These are phyloP conservation scores for Thelephora ganbajun DNA, from an alignment of 768 basidiomycete genomes.

Conservation along the genomic window DNA sequence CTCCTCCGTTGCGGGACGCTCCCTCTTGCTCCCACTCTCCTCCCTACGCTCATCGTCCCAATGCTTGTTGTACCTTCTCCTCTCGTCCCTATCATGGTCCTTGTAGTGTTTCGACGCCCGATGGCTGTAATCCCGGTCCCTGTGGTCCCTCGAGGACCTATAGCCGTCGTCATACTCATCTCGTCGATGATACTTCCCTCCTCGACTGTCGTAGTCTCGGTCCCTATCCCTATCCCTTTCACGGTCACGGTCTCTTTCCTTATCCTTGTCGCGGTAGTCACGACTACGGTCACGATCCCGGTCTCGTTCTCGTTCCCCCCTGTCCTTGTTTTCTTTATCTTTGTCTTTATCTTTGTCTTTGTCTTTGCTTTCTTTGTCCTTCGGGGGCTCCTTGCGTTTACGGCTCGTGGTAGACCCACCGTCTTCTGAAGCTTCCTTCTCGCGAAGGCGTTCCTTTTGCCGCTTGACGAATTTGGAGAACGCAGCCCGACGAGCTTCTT, in stretches of 20 bases:
- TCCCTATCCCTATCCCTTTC: slow-evolving; percentile 23
- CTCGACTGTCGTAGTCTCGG: slow-evolving; percentile 22
- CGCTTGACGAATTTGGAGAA: slow-evolving; percentile 82
- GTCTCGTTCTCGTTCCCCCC: slow-evolving; percentile 21
- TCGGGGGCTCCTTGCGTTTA: slow-evolving; percentile 59
- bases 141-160: slow-evolving; percentile 16
- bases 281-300: slow-evolving; percentile 15
- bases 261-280: slow-evolving; percentile 13
- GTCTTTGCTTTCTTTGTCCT: slow-evolving; percentile 14
- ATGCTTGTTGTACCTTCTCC: slow-evolving; percentile 24
- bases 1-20: slow-evolving; percentile 27
- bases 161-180: background rate
- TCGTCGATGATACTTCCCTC: background rate
- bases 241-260: slow-evolving; percentile 16
- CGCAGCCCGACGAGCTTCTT: slow-evolving; percentile 68
- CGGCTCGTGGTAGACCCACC: slow-evolving; percentile 69
- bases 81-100: slow-evolving; percentile 43
- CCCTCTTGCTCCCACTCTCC: slow-evolving; percentile 19
- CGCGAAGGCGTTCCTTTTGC: slow-evolving; percentile 78
- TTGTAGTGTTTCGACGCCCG: slow-evolving; percentile 35
- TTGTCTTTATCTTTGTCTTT: slow-evolving; percentile 30
- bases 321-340: slow-evolving; percentile 23
- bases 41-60: slow-evolving; percentile 34
- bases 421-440: slow-evolving; percentile 55
- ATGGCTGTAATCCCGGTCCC: slow-evolving; percentile 23